Percentiles rank a stretch among this genome's conserved stretches.
Conservation (phyloP, 2,329 filamentous ascomycete genomes). For the Aschersonia sp. region DNA sequence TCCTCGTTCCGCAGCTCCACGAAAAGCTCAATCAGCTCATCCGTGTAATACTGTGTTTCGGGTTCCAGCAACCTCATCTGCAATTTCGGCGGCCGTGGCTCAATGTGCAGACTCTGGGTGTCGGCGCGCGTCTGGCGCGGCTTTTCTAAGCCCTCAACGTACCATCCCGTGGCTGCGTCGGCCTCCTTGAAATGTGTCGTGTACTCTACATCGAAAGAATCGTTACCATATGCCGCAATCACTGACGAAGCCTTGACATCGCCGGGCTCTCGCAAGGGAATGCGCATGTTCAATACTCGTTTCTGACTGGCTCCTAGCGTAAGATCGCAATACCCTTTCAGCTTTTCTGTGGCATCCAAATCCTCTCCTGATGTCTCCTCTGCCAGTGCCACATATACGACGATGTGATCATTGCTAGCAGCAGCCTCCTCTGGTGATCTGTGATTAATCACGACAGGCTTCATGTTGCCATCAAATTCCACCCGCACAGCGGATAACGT, state of each 20-base stretch:
- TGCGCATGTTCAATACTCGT: slow-evolving; percentile 54
- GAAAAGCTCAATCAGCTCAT: slow-evolving; percentile 56
- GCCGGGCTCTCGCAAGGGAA: slow-evolving; percentile 71
- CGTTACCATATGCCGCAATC: slow-evolving; percentile 45
- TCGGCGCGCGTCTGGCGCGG: slow-evolving; percentile 33
- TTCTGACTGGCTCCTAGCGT: slow-evolving; percentile 51
- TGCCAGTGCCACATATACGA: slow-evolving; percentile 12
- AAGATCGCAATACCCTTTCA: slow-evolving; percentile 47
- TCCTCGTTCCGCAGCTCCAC: slow-evolving; percentile 71
- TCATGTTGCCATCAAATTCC: slow-evolving; percentile 42
- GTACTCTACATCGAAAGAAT: slow-evolving; percentile 54
- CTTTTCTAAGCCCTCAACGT: slow-evolving; percentile 24
- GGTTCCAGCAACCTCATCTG: slow-evolving; percentile 52
- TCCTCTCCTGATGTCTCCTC: slow-evolving; percentile 12
- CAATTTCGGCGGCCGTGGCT: slow-evolving; percentile 86
- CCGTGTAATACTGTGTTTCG: slow-evolving; percentile 65
- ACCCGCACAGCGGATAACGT: slow-evolving; percentile 35
- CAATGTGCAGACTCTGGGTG: slow-evolving; percentile 49
- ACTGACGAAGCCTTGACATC: slow-evolving; percentile 52
- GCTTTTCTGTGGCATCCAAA: slow-evolving; percentile 17
- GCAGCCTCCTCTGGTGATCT: slow-evolving; percentile 6
- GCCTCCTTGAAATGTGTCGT: slow-evolving; percentile 36
- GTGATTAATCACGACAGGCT: slow-evolving; percentile 36
- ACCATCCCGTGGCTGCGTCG: slow-evolving; percentile 33
- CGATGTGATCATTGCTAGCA: slow-evolving; percentile 5